Evolutionary conservation across 306 rosid genomes (phyloP).

Genomic region (Vicia villosa): DNA sequence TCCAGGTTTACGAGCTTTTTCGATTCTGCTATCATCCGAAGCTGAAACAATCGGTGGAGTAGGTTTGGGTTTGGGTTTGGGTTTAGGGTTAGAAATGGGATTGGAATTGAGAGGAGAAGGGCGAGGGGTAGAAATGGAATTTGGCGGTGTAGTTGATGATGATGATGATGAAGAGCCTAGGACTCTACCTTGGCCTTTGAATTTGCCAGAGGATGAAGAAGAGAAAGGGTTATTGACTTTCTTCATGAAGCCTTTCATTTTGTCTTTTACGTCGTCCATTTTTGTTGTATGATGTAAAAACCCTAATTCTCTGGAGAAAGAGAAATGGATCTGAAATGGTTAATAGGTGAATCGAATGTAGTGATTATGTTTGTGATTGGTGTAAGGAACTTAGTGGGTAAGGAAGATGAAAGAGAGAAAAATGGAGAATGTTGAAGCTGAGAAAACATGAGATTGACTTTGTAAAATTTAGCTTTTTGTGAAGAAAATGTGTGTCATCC

Average conservation of each 20-base stretch:
- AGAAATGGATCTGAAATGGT: not conserved
- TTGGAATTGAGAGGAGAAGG: constrained; percentile 14
- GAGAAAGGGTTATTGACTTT: constrained; percentile 67
- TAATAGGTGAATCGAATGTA: not conserved
- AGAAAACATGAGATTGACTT: constrained; percentile 9
- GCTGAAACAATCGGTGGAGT: constrained; percentile 13
- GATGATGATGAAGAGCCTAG: constrained; percentile 81
- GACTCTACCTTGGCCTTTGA: constrained; percentile 94
- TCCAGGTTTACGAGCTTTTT: constrained; percentile 41
- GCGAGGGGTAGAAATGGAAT: constrained; percentile 39
- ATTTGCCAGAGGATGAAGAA: constrained; percentile 68
- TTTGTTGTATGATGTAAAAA: not conserved
- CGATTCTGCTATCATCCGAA: constrained; percentile 19
- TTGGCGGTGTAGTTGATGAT: constrained; percentile 48
- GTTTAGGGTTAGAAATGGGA: constrained; percentile 20
- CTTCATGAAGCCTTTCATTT: constrained; percentile 89
- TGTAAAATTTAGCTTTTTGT: not conserved
- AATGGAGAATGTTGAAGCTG: not conserved
- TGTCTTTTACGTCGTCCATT: constrained; percentile 89
- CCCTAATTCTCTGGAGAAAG: not conserved
- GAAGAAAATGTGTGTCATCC: too few relatives aligned
- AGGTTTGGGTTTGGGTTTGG: constrained; percentile 49
- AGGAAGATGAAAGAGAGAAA: not conserved
- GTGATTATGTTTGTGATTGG: not conserved
- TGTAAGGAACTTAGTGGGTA: not conserved